phyloP scores from a whole-genome alignment of 2,329 filamentous ascomycete species.

The Botrytis squamosa region DNA sequence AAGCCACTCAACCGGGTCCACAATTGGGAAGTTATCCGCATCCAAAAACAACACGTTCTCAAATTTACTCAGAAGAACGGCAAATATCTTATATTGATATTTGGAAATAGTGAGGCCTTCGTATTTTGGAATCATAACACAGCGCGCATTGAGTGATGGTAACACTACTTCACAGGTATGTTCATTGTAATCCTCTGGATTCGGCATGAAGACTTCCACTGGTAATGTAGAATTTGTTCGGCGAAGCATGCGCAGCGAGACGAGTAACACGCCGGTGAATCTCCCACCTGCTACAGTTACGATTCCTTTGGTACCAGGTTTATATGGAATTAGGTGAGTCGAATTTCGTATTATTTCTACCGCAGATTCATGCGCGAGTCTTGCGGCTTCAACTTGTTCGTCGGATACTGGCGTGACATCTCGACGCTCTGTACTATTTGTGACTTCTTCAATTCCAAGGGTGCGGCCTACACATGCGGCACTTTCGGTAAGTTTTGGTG shows the following conservation, averaged over 20 bases:
- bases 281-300: constrained; percentile 44
- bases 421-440: constrained; percentile 10
- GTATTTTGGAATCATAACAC: constrained; percentile 45
- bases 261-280: constrained; percentile 42
- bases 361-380: neutral
- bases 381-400: neutral
- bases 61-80: constrained; percentile 50
- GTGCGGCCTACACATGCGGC: neutral
- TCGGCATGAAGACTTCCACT: constrained; percentile 44
- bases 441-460: constrained; percentile 5
- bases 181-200: constrained; percentile 40
- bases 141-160: constrained; percentile 42
- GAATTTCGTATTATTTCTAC: constrained; percentile 5
- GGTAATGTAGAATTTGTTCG: constrained; percentile 42
- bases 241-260: constrained; percentile 44
- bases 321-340: constrained; percentile 5
- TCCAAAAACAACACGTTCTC: constrained; percentile 50
- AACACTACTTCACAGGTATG: constrained; percentile 42
- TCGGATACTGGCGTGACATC: constrained; percentile 16
- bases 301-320: constrained; percentile 37
- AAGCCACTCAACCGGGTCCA: constrained; percentile 45
- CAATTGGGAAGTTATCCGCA: constrained; percentile 46
- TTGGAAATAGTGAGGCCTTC: constrained; percentile 41
- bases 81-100: constrained; percentile 49
- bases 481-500: neutral